phyloP scores from a whole-genome alignment of 1,139 yeast genomes.

The Candida labiduridarum region DNA sequence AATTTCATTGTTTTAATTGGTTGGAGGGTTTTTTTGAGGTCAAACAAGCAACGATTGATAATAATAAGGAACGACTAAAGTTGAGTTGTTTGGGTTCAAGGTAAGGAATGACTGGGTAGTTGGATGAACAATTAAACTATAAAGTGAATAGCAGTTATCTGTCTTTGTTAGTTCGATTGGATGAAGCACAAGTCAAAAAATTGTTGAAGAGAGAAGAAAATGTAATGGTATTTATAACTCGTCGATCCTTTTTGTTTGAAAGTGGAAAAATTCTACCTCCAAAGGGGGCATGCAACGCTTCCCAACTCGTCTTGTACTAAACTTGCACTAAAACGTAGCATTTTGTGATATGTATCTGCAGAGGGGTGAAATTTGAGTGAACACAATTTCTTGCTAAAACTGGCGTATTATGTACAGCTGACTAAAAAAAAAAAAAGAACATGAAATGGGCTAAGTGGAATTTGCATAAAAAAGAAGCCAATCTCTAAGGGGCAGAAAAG shows the following conservation, averaged over 20 bases:
- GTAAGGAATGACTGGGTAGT: constrained; percentile 5
- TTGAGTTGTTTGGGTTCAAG: not conserved
- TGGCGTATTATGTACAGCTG: not conserved
- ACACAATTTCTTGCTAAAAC: not conserved
- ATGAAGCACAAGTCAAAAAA: constrained; percentile 1
- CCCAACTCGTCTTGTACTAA: not conserved
- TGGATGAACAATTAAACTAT: constrained; percentile 1
- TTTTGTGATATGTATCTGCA: not conserved
- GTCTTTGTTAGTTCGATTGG: not conserved
- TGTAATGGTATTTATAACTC: constrained; percentile 1
- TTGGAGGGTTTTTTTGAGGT: not conserved
- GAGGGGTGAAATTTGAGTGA: not conserved
- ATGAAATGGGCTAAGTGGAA: not conserved
- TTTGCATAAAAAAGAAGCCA: not conserved
- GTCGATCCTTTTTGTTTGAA: not conserved
- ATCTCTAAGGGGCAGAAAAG: not conserved
- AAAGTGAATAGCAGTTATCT: not conserved
- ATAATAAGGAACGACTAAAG: constrained; percentile 8
- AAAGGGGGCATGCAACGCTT: not conserved
- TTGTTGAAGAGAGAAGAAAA: not conserved
- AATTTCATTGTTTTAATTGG: constrained; percentile 8
- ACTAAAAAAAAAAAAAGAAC: not conserved
- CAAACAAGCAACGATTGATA: constrained; percentile 1
- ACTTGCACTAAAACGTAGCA: no score
- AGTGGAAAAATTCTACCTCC: not conserved